Base-by-base conservation (phyloP, 2,329 filamentous ascomycete species). In the Scedosporium apiospermum region DNA sequence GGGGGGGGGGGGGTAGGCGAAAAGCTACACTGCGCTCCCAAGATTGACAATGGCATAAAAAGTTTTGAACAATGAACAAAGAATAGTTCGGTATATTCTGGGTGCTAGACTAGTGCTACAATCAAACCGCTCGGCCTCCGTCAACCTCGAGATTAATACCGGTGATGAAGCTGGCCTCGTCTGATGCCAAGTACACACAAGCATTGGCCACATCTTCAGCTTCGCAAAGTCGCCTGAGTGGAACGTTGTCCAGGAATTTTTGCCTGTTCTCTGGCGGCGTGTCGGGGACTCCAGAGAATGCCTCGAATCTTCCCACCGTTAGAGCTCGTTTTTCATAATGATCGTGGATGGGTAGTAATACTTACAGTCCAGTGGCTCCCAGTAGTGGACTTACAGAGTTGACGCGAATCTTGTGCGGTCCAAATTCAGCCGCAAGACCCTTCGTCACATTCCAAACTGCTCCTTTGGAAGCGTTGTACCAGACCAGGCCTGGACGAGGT, bases 401-500 rank as follows among this genome's bases (percentile, higher is more conserved):
- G 79, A 93, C 93, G 61, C 90, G 81, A 76, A 85, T 91, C 51
- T 90, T 55, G 89, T 88, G 66, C 92, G 75, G 73, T 93, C 90
- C 67, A 89, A 82, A 53, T 89, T 93, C 80, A 93, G 79, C 6
- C 89, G 90, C 46, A 92, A 65, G 63, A 12, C 63, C 63, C 57
- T 62, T 62, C n/a, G 65, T 51, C 21, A 65, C 65, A 58, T 65
- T 65, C 10, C 34, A 75, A 1, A 93, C 90, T 1, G 90, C 90
- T 63, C 89, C 90, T 77, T 93, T 93, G 74, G 85, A 89, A 2
- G 90, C 89, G 1, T 90, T 93, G 75, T 93, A 93, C 9, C 90
- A 90, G 61, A 91, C 1, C 88, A 88, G 3, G 88, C 90, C 21
- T 88, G 88, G 64, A 86, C 85, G 38, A 88, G 89, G 46, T 91